Evolutionary conservation across 2,329 filamentous ascomycete genomes (phyloP).

Genomic region (Alternaria brassicicola): DNA sequence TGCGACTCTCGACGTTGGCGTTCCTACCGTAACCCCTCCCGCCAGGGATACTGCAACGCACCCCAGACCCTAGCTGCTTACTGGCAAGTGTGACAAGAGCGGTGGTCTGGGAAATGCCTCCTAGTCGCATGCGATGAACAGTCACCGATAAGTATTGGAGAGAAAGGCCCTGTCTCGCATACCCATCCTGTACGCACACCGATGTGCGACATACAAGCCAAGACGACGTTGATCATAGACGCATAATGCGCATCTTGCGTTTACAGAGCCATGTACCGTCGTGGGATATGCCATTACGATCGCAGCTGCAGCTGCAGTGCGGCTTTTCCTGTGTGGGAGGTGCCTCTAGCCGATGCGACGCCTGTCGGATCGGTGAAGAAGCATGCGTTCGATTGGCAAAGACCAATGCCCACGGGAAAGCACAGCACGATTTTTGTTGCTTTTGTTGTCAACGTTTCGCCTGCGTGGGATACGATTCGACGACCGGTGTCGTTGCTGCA

Average conservation of each 20-base stretch:
- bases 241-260: conserved; percentile 3
- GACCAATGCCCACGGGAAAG: neutral
- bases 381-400: conserved; percentile 16
- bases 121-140: conserved; percentile 3
- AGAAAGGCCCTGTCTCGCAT: neutral
- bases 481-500: conserved; percentile 6
- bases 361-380: conserved; percentile 15
- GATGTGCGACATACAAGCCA: conserved; percentile 5
- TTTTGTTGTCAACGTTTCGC: conserved; percentile 7
- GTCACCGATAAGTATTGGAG: conserved; percentile 1
- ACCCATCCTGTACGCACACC: neutral
- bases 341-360: conserved; percentile 24
- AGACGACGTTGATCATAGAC: conserved; percentile 6
- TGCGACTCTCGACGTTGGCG: conserved; percentile 16
- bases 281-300: conserved; percentile 5
- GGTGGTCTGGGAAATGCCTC: neutral
- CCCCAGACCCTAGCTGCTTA: conserved; percentile 3
- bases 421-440: conserved; percentile 9
- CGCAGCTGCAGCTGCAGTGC: conserved; percentile 9
- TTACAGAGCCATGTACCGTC: neutral
- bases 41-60: conserved; percentile 4
- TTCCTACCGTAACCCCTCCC: neutral
- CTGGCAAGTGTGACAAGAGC: neutral
- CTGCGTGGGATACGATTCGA: conserved; percentile 9
- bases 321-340: conserved; percentile 17